Base-by-base conservation (phyloP, 495 filamentous ascomycete genomes). In the Lophiostoma macrostomum region DNA sequence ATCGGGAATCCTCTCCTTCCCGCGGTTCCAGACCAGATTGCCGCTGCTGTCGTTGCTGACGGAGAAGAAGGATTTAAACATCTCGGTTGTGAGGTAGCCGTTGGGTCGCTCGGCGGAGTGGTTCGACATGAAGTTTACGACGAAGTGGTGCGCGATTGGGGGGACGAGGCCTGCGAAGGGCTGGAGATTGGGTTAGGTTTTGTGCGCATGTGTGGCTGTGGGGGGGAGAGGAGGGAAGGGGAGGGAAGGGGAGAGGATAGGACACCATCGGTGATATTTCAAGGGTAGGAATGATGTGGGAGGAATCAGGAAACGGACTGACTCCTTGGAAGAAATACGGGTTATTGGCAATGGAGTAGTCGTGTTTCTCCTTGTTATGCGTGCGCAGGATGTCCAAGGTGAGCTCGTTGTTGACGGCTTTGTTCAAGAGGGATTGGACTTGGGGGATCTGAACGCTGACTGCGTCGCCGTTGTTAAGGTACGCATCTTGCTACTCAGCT, bases 1-100 rank as follows among this genome's bases (percentile, higher is more conserved):
- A 23, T 79, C 70, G 0, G 81, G 81, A 27, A 70, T 67, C n/a
- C 50, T 47, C 41, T 70, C 66, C 22, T 63, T 29, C 12, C 67
- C 67, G 12, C 31, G 58, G 49, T 56, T 44, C 1, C n/a, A n/a
- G n/a, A n/a, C n/a, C n/a, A n/a, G n/a, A n/a, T n/a, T n/a, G n/a
- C n/a, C n/a, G n/a, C n/a, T n/a, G n/a, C n/a, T n/a, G n/a, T n/a
- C n/a, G n/a, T n/a, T n/a, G n/a, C n/a, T n/a, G 13, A 52, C 22
- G 16, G 35, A 35, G 25, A 41, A 42, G n/a, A 40, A 52, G 5
- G 48, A 52, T 23, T 41, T 52, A 10, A 52, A 27, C 12, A 42
- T 24, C 20, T 40, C 35, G 20, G 30, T 52, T 16, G 35, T 42
- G 35, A 65, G 44, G 0, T 56, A 51, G n/a, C 61, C 63, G 14